A percentile compares a stretch with the other conserved stretches of the same genome.
These are phyloP conservation scores for Termitomyces heimii DNA, from an alignment of 768 basidiomycete genomes.

Conservation along the genomic window DNA sequence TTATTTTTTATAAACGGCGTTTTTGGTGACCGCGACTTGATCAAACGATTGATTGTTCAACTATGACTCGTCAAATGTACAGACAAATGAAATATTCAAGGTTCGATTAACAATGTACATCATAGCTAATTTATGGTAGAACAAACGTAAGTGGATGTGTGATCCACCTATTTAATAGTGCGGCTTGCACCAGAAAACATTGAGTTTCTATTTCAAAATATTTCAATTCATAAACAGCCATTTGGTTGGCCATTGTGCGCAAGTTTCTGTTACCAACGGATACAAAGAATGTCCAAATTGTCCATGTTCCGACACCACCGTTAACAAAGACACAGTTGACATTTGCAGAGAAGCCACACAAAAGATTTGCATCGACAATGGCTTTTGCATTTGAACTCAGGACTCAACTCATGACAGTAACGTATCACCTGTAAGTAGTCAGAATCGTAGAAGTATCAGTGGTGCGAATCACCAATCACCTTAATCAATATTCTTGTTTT, in stretches of 20 bases:
- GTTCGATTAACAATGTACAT: neutral
- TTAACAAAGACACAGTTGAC: neutral
- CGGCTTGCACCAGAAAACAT: neutral
- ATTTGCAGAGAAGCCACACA: neutral
- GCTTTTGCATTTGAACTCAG: neutral
- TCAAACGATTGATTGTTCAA: neutral
- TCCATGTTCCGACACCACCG: neutral
- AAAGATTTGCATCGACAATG: neutral
- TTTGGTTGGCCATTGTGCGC: neutral
- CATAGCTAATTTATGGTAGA: neutral
- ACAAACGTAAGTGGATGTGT: neutral
- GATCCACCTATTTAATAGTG: neutral
- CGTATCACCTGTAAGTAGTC: neutral
- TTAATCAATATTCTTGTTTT: neutral
- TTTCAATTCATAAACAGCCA: too few species aligned
- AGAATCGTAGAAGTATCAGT: neutral
- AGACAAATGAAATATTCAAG: neutral
- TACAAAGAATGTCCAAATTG: neutral
- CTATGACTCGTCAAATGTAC: neutral
- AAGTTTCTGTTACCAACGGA: neutral
- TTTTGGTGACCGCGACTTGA: neutral
- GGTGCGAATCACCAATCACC: neutral
- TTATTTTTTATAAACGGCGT: neutral
- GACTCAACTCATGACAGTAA: neutral
- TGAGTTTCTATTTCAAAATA: neutral